These are phyloP conservation scores for Chytriomyces confervae DNA, from an alignment of 192 early-diverging fungal genomes.

Conservation along the genomic window DNA sequence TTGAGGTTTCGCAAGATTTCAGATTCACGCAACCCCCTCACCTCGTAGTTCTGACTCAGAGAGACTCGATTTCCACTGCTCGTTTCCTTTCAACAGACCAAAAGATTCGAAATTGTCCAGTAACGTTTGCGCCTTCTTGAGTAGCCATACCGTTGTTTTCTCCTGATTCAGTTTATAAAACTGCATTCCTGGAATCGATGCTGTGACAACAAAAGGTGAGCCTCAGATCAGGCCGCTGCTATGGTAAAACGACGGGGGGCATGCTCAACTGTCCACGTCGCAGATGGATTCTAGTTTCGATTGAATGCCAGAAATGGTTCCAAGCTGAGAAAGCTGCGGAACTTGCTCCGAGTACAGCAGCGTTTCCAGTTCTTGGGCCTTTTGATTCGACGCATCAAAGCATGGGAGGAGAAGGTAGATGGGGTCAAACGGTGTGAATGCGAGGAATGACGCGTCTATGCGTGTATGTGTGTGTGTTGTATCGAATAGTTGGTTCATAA, in stretches of 20 bases:
- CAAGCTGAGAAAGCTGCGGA: not conserved
- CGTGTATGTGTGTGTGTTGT: not conserved
- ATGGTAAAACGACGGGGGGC: not conserved
- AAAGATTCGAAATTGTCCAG: conserved; percentile 3
- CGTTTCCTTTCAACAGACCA: conserved; percentile 6
- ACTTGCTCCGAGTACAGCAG: not conserved
- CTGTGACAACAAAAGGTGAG: not conserved
- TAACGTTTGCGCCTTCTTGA: conserved; percentile 7
- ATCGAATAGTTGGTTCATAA: not conserved
- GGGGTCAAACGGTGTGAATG: conserved; percentile 12
- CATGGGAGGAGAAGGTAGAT: conserved; percentile 5
- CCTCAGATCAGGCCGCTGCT: not conserved
- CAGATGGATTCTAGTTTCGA: conserved; percentile 2
- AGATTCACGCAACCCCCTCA: not conserved
- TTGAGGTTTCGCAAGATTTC: not conserved
- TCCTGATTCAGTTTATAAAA: conserved; percentile 17
- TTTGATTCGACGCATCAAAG: not conserved
- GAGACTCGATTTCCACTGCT: conserved; percentile 9
- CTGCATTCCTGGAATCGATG: not conserved
- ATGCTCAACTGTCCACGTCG: not conserved
- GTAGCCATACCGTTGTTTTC: conserved; percentile 10
- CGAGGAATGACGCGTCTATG: conserved; percentile 8
- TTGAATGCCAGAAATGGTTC: not conserved
- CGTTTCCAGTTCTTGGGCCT: conserved; percentile 1
- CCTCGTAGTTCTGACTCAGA: not conserved